phyloP scores from a whole-genome alignment of 2,329 filamentous ascomycete genomes.

The Scedosporium apiospermum region DNA sequence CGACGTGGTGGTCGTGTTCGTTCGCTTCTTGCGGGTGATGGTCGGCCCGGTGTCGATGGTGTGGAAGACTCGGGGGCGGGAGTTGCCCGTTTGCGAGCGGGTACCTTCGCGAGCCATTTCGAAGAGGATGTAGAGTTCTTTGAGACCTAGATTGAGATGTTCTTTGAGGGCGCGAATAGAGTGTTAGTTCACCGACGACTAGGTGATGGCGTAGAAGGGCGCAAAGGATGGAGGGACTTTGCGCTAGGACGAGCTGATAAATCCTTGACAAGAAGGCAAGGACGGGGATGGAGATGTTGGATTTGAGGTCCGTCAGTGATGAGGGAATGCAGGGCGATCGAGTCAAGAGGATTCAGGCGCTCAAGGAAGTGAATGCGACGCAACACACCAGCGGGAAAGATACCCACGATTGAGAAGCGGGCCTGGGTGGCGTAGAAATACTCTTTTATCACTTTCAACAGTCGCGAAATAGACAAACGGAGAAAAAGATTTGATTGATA shows the following conservation, averaged over 20 bases:
- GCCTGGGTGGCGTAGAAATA: background rate
- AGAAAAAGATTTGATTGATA: background rate
- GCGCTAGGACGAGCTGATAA: too few species aligned
- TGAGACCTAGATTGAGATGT: background rate
- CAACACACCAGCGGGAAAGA: background rate
- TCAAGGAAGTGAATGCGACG: background rate
- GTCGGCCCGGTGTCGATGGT: conserved; percentile 36
- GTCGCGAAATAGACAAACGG: background rate
- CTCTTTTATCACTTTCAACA: background rate
- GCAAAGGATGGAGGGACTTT: too few species aligned
- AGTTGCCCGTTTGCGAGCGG: conserved; percentile 41
- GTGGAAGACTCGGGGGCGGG: conserved; percentile 41
- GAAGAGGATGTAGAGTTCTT: background rate
- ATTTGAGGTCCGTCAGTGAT: background rate
- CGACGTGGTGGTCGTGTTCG: background rate
- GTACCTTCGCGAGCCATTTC: conserved; percentile 42
- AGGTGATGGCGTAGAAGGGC: too few species aligned
- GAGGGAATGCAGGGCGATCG: background rate
- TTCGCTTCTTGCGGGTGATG: conserved; percentile 2
- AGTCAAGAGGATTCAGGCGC: background rate
- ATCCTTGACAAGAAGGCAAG: too few species aligned
- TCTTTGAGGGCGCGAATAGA: too few species aligned
- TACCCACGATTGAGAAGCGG: background rate
- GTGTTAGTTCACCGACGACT: too few species aligned
- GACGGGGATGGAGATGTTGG: background rate